Evolutionary conservation across 2,329 filamentous ascomycete species (phyloP).

Genomic region (Colletotrichum brevisporum): DNA sequence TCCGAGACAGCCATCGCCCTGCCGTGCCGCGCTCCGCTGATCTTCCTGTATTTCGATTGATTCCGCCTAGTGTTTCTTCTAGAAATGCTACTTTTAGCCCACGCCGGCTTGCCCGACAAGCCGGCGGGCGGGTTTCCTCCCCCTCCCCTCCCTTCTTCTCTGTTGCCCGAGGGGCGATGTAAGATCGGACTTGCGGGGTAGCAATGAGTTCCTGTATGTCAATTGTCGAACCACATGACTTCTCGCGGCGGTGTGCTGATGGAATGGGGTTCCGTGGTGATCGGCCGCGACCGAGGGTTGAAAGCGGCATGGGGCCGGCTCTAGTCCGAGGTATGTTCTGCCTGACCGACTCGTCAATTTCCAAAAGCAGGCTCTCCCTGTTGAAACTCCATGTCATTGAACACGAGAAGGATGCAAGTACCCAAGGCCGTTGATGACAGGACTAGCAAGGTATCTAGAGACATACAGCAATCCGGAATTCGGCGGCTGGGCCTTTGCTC

Average conservation of each 20-base stretch:
- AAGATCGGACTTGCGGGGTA: background rate
- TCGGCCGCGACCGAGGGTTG: background rate
- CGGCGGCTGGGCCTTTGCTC: no score
- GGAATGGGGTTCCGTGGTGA: background rate
- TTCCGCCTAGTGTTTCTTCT: conserved; percentile 21
- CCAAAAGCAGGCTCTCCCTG: conserved; percentile 1
- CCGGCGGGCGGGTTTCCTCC: background rate
- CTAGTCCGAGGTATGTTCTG: no score
- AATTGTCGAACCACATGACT: no score
- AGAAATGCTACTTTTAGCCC: conserved; percentile 18
- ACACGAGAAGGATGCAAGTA: conserved; percentile 14
- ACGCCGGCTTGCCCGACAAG: conserved; percentile 4
- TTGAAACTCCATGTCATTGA: conserved; percentile 1
- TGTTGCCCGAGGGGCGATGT: background rate
- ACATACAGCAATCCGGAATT: no score
- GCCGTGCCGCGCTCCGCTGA: conserved; percentile 24
- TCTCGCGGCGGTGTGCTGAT: background rate
- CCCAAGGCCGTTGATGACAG: background rate
- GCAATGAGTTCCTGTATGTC: no score
- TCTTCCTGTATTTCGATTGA: conserved; percentile 19
- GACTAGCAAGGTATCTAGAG: no score
- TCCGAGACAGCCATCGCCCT: conserved; percentile 11
- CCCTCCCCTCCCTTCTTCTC: background rate
- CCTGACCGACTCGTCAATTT: no score
- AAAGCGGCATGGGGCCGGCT: background rate